Evolutionary conservation across 164 flowering plant genomes (phyloP).

Genomic region (Taxillus chinensis): DNA sequence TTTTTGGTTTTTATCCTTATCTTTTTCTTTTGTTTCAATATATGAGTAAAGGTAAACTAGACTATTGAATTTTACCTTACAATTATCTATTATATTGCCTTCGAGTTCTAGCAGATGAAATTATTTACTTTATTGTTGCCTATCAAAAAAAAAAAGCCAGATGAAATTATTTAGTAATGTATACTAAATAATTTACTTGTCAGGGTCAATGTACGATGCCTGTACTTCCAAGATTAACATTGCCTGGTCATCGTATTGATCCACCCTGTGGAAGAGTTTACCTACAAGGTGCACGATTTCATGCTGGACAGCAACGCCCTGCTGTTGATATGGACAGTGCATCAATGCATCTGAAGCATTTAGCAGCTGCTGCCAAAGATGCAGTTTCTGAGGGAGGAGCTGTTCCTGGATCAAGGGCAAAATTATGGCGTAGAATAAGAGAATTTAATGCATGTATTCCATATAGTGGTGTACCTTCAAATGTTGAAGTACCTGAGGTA

Average conservation of each 20-base stretch:
- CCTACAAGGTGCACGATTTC: conserved; percentile 28
- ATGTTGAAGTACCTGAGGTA: conserved; percentile 89
- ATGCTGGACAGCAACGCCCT: conserved; percentile 33
- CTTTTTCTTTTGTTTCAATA: no score
- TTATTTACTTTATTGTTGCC: no score
- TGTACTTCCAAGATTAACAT: conserved; percentile 78
- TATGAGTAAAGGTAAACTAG: no score
- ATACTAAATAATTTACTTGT: conserved; percentile 14
- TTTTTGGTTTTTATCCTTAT: no score
- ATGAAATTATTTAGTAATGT: background rate
- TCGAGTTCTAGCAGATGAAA: no score
- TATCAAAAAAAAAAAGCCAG: background rate
- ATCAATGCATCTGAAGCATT: conserved; percentile 83
- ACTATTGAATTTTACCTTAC: no score
- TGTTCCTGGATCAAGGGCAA: conserved; percentile 96
- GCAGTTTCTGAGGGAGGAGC: conserved; percentile 95
- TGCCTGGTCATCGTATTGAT: conserved; percentile 98
- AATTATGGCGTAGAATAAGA: conserved; percentile 93
- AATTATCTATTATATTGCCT: no score
- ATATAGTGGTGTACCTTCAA: conserved; percentile 77
- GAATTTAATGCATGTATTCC: conserved; percentile 95
- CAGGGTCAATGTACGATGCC: conserved; percentile 89
- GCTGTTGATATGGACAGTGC: conserved; percentile 59
- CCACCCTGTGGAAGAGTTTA: conserved; percentile 93
- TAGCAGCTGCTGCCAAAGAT: conserved; percentile 93